Base-by-base conservation (phyloP, 192 early-diverging fungal species). In the Umbelopsis ramanniana region DNA sequence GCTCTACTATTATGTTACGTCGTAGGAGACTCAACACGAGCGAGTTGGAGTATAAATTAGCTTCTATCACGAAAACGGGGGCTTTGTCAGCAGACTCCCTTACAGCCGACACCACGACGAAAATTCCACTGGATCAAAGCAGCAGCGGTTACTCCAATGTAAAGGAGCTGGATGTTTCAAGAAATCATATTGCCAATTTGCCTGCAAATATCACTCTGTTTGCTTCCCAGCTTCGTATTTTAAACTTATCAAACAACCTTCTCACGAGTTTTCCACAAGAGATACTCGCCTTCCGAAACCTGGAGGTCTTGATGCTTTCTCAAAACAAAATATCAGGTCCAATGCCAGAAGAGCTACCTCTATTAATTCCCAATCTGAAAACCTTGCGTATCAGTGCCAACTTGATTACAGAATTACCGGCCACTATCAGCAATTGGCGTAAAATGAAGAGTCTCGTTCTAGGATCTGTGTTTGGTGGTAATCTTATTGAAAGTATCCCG, bases 381-480 rank as follows among this genome's bases (percentile, higher is more conserved):
- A 80, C 74, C 7, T 70, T 87, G 1, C 72, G 75, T 2, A 54
- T 84, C 14, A 78, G 81, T 52, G 79, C 73, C 23, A 87, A 87
- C 66, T 26, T 73, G n/a, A 87, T 87, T 68, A 68, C 75, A 11
- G 55, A 60, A 23, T 46, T 87, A 14, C 77, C 83, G 2, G 52
- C 66, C 45, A 74, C 76, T 1, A 55, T 86, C 15, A 53, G 71
- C 4, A 67, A 74, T 8, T 79, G 83, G 73, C 72, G 66, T 19
- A 75, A 81, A 22, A 77, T 87, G 29, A 77, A 79, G 46, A 80
- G 75, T 6, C 53, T 87, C 11, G 78, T 79, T 23, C 72, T 87
- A 52, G 85, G 85, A 3, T 87, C 85, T 9, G 83, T 87, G 29
- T 87, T 78, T 63, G 85, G 85, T 2, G 85, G 85, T 21, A 87